These are phyloP conservation scores for Saturnispora galanensis DNA, from an alignment of 805 yeast genomes.

Conservation along the genomic window DNA sequence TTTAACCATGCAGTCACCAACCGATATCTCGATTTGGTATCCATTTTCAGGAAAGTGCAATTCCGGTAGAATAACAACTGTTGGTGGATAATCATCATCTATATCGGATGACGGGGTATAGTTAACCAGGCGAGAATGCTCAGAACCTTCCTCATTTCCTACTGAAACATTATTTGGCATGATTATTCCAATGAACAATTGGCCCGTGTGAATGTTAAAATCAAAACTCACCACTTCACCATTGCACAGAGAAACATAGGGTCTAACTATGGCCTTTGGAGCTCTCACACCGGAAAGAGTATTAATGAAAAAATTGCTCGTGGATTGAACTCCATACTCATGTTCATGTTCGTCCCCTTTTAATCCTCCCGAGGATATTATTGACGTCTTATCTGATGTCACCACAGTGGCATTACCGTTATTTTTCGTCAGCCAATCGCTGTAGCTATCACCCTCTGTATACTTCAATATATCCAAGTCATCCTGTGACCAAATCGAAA, in stretches of 20 bases:
- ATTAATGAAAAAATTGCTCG: slow-evolving; percentile 1
- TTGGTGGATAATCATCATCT: slow-evolving; percentile 28
- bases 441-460: slow-evolving; percentile 1
- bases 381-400: too few species aligned
- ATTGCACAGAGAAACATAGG: slow-evolving; percentile 54
- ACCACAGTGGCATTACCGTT: neutral
- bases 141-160: neutral
- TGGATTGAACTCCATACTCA: neutral
- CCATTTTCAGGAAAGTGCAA: slow-evolving; percentile 55
- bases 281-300: slow-evolving; percentile 56
- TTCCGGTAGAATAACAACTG: slow-evolving; percentile 59
- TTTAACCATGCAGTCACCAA: slow-evolving; percentile 41
- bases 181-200: slow-evolving; percentile 32
- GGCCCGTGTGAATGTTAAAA: slow-evolving; percentile 44
- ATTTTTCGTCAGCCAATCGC: slow-evolving; percentile 12
- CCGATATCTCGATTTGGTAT: slow-evolving; percentile 39
- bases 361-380: neutral
- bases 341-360: neutral
- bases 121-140: neutral
- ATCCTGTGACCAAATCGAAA: slow-evolving; percentile 74
- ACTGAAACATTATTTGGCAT: neutral
- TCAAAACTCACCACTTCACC: slow-evolving; percentile 49
- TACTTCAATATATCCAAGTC: slow-evolving; percentile 26
- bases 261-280: slow-evolving; percentile 63
- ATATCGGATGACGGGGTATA: neutral